Evolutionary conservation across 2,329 filamentous ascomycete species (phyloP).

Genomic region (Hansfordia pulvinata): DNA sequence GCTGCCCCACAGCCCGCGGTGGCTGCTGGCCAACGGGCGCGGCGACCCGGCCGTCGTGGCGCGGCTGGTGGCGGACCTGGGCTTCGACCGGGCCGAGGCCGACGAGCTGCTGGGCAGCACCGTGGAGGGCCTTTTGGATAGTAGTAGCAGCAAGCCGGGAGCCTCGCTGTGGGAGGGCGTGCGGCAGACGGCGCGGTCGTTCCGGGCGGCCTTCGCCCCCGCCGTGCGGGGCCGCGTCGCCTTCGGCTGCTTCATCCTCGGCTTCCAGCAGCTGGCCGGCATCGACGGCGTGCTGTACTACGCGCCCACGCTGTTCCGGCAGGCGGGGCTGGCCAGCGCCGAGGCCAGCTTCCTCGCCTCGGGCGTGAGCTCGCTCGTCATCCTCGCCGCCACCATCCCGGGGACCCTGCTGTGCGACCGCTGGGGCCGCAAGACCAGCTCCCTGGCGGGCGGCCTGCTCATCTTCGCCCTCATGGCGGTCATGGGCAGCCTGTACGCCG

Average conservation of each 20-base stretch:
- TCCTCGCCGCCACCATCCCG: constrained; percentile 11
- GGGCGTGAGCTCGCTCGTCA: constrained; percentile 12
- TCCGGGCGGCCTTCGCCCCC: constrained; percentile 18
- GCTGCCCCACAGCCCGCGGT: constrained; percentile 39
- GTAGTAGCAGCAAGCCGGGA: constrained; percentile 10
- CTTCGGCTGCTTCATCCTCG: constrained; percentile 43
- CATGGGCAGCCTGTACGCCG: constrained; percentile 38
- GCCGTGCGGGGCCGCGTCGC: constrained; percentile 29
- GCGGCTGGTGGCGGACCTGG: constrained; percentile 25
- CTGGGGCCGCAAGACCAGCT: constrained; percentile 40
- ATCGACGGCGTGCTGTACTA: constrained; percentile 52
- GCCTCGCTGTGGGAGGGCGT: constrained; percentile 13
- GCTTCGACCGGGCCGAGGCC: constrained; percentile 26
- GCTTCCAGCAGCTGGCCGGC: constrained; percentile 43
- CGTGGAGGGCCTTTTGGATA: no score
- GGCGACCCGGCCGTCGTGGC: constrained; percentile 25
- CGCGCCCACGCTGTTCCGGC: constrained; percentile 43
- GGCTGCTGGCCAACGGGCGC: constrained; percentile 31
- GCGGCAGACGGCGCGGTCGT: constrained; percentile 15
- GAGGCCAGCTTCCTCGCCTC: constrained; percentile 12
- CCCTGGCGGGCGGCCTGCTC: constrained; percentile 36
- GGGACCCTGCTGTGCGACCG: constrained; percentile 36
- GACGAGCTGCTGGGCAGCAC: constrained; percentile 21
- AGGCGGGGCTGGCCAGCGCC: constrained; percentile 40
- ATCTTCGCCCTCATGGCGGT: constrained; percentile 36